Percentiles rank a stretch among this genome's conserved stretches.
Evolutionary conservation across 176 grass and related monocot species (phyloP).

Genomic region (Cocos nucifera): DNA sequence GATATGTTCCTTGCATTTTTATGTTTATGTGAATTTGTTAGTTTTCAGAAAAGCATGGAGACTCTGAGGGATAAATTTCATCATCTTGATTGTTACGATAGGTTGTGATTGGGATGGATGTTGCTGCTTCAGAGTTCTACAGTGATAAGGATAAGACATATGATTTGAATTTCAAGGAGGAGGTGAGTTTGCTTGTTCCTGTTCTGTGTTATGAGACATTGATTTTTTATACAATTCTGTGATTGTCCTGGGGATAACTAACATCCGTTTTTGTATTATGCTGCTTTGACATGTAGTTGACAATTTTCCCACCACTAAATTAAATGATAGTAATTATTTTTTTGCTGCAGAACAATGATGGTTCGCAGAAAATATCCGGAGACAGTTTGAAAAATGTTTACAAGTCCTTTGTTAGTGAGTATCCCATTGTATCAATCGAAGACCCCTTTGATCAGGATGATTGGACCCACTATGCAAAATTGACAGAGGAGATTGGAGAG

Average conservation of each 20-base stretch:
- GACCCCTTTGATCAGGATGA: constrained; percentile 99
- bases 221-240: no score
- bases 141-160: constrained; percentile 83
- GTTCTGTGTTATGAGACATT: no score
- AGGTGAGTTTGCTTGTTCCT: constrained; percentile 25
- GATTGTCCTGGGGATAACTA: no score
- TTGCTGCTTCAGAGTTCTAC: constrained; percentile 96
- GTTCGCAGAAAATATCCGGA: constrained; percentile 91
- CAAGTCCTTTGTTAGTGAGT: constrained; percentile 82
- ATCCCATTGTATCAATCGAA: constrained; percentile 91
- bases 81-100: constrained; percentile 6
- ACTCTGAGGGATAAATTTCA: no score
- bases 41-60: no score
- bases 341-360: constrained; percentile 71
- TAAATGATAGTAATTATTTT: neutral
- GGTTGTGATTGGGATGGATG: constrained; percentile 99
- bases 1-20: no score
- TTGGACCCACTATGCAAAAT: constrained; percentile 77
- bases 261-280: no score
- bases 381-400: constrained; percentile 93
- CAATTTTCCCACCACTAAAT: no score
- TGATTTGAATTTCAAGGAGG: constrained; percentile 94
- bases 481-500: constrained; percentile 77
- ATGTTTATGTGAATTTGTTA: no score
- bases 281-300: no score